These are phyloP conservation scores for Oenanthe sinensis DNA, from an alignment of 129 eudicot species.

Conservation along the genomic window DNA sequence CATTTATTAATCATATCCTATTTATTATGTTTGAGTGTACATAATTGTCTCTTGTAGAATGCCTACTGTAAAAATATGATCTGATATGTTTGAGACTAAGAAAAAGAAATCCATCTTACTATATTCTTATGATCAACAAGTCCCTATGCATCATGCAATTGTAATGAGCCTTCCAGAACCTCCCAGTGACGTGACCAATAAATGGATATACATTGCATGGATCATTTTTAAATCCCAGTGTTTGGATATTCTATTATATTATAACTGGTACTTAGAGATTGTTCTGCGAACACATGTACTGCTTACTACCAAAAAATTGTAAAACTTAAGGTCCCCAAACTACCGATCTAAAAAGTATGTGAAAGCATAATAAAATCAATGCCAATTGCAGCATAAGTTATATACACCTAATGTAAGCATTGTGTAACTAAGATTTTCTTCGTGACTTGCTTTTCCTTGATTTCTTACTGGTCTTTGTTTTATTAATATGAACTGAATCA, in stretches of 20 bases:
- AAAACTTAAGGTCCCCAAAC: not conserved
- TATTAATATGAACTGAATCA: not conserved
- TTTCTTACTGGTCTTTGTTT: constrained; percentile 7
- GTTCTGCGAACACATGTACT: not conserved
- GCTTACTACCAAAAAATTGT: not conserved
- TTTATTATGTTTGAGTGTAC: not conserved
- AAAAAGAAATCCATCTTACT: not conserved
- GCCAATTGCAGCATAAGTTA: not conserved
- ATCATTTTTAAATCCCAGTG: not conserved
- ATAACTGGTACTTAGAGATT: not conserved
- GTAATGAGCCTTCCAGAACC: not conserved
- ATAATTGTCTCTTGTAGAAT: not conserved
- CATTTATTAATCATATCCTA: not conserved
- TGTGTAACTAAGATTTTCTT: not conserved
- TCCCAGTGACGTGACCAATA: not conserved
- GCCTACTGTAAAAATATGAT: not conserved
- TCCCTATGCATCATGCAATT: not conserved
- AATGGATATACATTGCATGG: not conserved
- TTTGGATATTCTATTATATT: not conserved
- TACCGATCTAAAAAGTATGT: not conserved
- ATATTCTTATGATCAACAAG: not conserved
- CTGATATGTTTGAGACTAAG: not conserved
- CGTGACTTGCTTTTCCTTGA: not conserved
- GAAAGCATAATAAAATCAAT: not conserved
- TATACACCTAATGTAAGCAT: not conserved